Base-by-base conservation (phyloP, 1,284 basidiomycete species). In the Entoloma clypeatum region DNA sequence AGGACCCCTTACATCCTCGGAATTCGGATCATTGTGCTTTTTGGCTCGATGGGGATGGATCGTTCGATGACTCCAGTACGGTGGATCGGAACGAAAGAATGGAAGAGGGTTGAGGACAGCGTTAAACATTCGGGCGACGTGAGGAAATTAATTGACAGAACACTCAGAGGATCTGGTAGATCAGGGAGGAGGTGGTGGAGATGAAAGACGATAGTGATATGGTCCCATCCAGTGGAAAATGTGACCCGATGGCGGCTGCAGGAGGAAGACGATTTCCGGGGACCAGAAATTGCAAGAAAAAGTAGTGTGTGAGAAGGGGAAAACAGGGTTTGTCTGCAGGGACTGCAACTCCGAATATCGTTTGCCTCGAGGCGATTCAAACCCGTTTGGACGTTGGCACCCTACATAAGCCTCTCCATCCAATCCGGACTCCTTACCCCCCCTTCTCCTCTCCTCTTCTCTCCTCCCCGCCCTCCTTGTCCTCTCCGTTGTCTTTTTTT, bases 361-460 rank as follows among this genome's bases (percentile, higher is more conserved):
- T 26, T 36, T 36, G 51, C 51, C 53, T 53, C 53, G 53, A 55
- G 53, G 53, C 53, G 45, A 52, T 50, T 50, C 46, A 36, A 41
- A 35, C 38, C 39, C 44, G 35, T 37, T 35, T 32, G 36, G 38
- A 35, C 32, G 36, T 42, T 30, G 22, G 41, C 27, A 17, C 42
- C 7, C 30, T 38, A 36, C 50, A 48, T 63, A 59, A 49, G 54
- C 40, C 43, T 56, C 56, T 50, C 50, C 52, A 52, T 50, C 50
- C 53, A 48, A 45, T 55, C 55, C 47, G 49, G 48, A 37, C 50
- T 54, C 58, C 50, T 54, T 59, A 41, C 43, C 47, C 48, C 42
- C 53, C 48, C 50, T 48, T 45, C 48, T 56, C 56, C 47, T 47
- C 49, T 56, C 48, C 44, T 53, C 51, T 56, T 56, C 55, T 56